These are phyloP conservation scores for Lentinula edodes DNA, from an alignment of 768 basidiomycete species.

Conservation along the genomic window DNA sequence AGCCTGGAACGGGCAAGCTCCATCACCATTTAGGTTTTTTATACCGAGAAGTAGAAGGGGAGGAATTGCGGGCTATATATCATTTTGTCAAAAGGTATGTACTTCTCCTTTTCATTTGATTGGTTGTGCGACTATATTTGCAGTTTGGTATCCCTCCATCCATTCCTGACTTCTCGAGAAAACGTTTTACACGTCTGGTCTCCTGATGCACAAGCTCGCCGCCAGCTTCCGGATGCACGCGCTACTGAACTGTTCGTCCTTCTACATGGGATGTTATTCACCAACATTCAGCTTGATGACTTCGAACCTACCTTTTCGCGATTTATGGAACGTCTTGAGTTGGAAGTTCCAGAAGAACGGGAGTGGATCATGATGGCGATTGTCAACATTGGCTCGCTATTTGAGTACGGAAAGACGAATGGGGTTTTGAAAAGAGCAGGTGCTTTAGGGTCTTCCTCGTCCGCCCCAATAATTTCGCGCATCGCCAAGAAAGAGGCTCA, in stretches of 20 bases:
- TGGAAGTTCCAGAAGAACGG: slow-evolving; percentile 74
- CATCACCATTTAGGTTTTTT: slow-evolving; percentile 93
- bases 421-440: slow-evolving; percentile 67
- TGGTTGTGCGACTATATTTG: background rate
- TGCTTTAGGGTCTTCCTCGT: slow-evolving; percentile 17
- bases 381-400: slow-evolving; percentile 71
- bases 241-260: slow-evolving; percentile 82
- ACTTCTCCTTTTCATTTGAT: background rate
- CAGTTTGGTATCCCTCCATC: slow-evolving; percentile 90
- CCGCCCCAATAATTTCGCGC: background rate
- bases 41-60: slow-evolving; percentile 73
- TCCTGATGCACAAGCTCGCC: slow-evolving; percentile 60
- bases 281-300: slow-evolving; percentile 90
- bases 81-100: slow-evolving; percentile 92
- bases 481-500: background rate
- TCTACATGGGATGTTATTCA: slow-evolving; percentile 96
- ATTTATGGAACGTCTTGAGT: slow-evolving; percentile 79
- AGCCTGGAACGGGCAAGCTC: slow-evolving; percentile 89
- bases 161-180: slow-evolving; percentile 85
- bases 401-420: slow-evolving; percentile 82
- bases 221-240: slow-evolving; percentile 69
- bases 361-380: slow-evolving; percentile 98
- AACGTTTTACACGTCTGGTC: slow-evolving; percentile 90
- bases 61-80: slow-evolving; percentile 83
- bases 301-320: slow-evolving; percentile 78